Base-by-base conservation (phyloP, 768 basidiomycete species). In the Podaxis sp. region DNA sequence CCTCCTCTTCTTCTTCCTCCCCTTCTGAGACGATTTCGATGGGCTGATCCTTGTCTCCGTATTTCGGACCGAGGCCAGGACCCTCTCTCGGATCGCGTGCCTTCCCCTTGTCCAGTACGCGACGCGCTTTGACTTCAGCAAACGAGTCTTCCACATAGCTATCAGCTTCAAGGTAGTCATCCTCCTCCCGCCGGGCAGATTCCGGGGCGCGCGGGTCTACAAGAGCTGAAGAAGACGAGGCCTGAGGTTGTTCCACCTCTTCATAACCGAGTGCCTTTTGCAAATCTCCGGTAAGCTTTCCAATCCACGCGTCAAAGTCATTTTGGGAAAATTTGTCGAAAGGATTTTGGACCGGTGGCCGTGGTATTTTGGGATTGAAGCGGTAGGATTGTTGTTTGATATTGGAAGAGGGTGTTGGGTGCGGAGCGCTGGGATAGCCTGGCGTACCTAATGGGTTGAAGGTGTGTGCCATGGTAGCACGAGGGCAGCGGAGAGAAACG, bases 301-400 rank as follows among this genome's bases (percentile, higher is more conserved):
- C 81, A 67, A 91, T 87, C 85, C 86, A 91, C 69, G 80, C 77
- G 78, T 90, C 88, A 67, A 90, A 91, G 65, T 90, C 84, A 1
- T 78, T 75, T 69, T 85, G 80, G 1, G 87, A 80, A 71, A 91
- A 88, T 71, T 87, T 87, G 72, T 90, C 88, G 71, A 86, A 91
- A 1, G 89, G 89, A 68, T 91, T 91, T 57, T 83, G 73, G 58
- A 89, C 81, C 19, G 89, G 88, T 5, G 85, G 74, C 19, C 80
- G 79, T 1, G 68, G 57, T 1, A 67, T 17, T 52, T 67, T 73
- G 12, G 66, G 59, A 0, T 49, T 62, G 42, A 48, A 51, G 17
- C 6, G 44, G 19, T 17, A 6, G 15, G 40, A 17, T 69, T 51
- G 11, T 52, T 63, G 56, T 71, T 39, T 8, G 65, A 63, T 12